Base-by-base conservation (phyloP, 1,284 basidiomycete species). In the Golubevia pallescens region DNA sequence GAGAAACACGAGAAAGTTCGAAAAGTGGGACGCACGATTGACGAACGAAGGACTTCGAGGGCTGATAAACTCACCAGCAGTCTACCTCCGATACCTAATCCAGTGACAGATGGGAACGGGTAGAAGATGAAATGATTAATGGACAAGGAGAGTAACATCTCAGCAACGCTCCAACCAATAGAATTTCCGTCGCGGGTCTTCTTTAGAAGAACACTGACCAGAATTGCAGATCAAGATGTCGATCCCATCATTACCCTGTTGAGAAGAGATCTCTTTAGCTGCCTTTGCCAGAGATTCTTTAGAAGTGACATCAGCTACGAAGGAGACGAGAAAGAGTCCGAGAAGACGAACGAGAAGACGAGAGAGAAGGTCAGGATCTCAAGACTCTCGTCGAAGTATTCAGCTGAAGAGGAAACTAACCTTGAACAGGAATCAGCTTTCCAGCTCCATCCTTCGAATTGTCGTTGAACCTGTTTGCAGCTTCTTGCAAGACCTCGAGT, bases 151-250 rank as follows among this genome's bases (percentile, higher is more conserved):
- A n/a, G n/a, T n/a, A n/a, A n/a, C n/a, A n/a, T n/a, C n/a, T n/a
- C n/a, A n/a, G n/a, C n/a, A n/a, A n/a, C n/a, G n/a, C n/a, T n/a
- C n/a, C n/a, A n/a, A n/a, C n/a, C n/a, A n/a, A n/a, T n/a, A n/a
- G n/a, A n/a, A n/a, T n/a, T n/a, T n/a, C n/a, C n/a, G n/a, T n/a
- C n/a, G n/a, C n/a, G n/a, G n/a, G n/a, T n/a, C n/a, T n/a, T n/a
- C n/a, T n/a, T n/a, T n/a, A n/a, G n/a, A n/a, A n/a, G n/a, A n/a
- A n/a, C 10, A 38, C 34, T 38, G 3, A 38, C 34, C 34, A 5
- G 73, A 69, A 19, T 75, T 75, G 51, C 71, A 73, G 28, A 75
- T 56, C 3, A 75, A 38, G 2, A 71, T 8, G 21, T 75, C 66
- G 13, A 75, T 62, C 0, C 71, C 71, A 1, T 38, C 10, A 4